Percentiles rank a stretch among this genome's conserved stretches.
Conservation (phyloP, 495 filamentous ascomycete species). For the Hamigera avellanea region DNA sequence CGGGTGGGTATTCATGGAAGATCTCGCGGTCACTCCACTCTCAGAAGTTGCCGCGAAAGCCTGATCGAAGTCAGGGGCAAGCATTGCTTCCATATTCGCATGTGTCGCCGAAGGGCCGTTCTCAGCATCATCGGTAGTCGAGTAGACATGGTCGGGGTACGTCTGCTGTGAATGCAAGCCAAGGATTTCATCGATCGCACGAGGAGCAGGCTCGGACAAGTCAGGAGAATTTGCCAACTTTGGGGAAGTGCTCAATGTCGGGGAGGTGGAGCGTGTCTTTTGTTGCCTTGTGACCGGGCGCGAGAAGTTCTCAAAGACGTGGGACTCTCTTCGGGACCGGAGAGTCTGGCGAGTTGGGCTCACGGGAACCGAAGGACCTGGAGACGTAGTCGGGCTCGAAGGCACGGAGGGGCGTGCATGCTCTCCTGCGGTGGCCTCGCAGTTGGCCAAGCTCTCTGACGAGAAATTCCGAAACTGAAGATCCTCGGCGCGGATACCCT, state of each 20-base stretch:
- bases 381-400: conserved; percentile 14
- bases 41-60: conserved; percentile 33
- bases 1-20: conserved; percentile 27
- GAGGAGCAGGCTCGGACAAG: conserved; percentile 25
- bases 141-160: conserved; percentile 24
- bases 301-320: conserved; percentile 38
- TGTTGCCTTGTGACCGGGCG: conserved; percentile 31
- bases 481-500: conserved; percentile 52
- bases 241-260: conserved; percentile 19
- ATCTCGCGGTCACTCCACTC: conserved; percentile 35
- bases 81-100: conserved; percentile 7
- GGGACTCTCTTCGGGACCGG: conserved; percentile 17
- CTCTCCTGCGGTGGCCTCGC: conserved; percentile 15
- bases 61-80: conserved; percentile 12
- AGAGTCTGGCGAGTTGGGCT: conserved; percentile 8
- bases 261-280: conserved; percentile 15
- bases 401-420: conserved; percentile 5
- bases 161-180: conserved; percentile 18
- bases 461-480: conserved; percentile 54
- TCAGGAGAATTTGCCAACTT: conserved; percentile 22
- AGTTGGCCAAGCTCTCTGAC: conserved; percentile 31
- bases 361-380: conserved; percentile 5
- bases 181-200: conserved; percentile 34
- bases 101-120: conserved; percentile 4
- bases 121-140: conserved; percentile 13